Base-by-base conservation (phyloP, 345 rosid species). In the Mallotus nudiflorus region DNA sequence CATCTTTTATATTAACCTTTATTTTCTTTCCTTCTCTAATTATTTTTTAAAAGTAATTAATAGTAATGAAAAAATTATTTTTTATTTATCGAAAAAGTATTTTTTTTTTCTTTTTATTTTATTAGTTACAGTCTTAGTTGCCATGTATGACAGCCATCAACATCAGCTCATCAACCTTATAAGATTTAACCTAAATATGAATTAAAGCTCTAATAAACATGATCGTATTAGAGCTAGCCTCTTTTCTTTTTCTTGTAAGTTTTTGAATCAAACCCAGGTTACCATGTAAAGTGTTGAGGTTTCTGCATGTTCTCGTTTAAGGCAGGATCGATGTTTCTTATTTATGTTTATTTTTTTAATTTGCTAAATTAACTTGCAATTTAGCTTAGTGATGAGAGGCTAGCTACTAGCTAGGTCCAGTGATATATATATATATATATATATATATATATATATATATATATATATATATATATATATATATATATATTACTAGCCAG, bases 41-140 rank as follows among this genome's bases (percentile, higher is more conserved):
- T n/a, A n/a, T n/a, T n/a, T n/a, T n/a, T n/a, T n/a, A n/a, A n/a
- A n/a, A n/a, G n/a, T n/a, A n/a, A n/a, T n/a, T n/a, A n/a, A n/a
- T n/a, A n/a, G n/a, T n/a, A n/a, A n/a, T n/a, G n/a, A n/a, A n/a
- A n/a, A n/a, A n/a, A n/a, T n/a, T n/a, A n/a, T n/a, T n/a, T n/a
- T n/a, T n/a, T n/a, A n/a, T n/a, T n/a, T n/a, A n/a, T n/a, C n/a
- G n/a, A n/a, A n/a, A n/a, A n/a, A n/a, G n/a, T n/a, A n/a, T n/a
- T n/a, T n/a, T n/a, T n/a, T n/a, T n/a, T n/a, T n/a, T n/a, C n/a
- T n/a, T n/a, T n/a, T n/a, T n/a, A n/a, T n/a, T n/a, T n/a, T n/a
- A n/a, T n/a, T n/a, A n/a, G n/a, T n/a, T n/a, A n/a, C n/a, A n/a
- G 42, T 69, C 71, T 37, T 85, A 61, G 71, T 66, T 40, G 73